A percentile compares a stretch with the other conserved stretches of the same genome.
phyloP scores from a whole-genome alignment of 164 flowering plant species.

The Liquidambar formosana region DNA sequence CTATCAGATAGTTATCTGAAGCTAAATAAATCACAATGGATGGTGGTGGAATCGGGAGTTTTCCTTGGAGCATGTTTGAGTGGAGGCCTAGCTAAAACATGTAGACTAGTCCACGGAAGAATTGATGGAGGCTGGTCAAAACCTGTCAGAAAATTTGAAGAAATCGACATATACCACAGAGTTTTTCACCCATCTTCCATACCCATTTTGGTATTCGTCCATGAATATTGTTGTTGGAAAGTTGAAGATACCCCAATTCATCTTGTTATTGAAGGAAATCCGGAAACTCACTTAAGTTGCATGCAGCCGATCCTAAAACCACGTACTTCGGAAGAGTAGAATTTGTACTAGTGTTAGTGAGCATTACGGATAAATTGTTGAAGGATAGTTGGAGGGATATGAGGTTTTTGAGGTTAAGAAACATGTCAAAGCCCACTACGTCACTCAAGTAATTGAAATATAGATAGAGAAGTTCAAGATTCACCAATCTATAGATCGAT shows the following conservation, averaged over 20 bases:
- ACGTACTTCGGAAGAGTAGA: not conserved
- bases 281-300: constrained; percentile 26
- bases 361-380: no score
- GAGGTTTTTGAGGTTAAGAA: no score
- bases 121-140: not conserved
- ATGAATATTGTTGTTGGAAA: constrained; percentile 15
- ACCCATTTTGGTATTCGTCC: constrained; percentile 23
- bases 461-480: no score
- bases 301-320: constrained; percentile 3
- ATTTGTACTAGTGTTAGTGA: not conserved
- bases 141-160: constrained; percentile 13
- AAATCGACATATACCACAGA: constrained; percentile 2
- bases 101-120: not conserved
- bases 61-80: constrained; percentile 11
- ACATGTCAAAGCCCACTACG: no score
- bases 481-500: no score
- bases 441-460: no score
- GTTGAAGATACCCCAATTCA: not conserved
- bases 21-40: not conserved
- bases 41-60: constrained; percentile 9
- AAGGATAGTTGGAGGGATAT: no score
- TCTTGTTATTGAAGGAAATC: constrained; percentile 11
- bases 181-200: not conserved
- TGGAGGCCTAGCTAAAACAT: not conserved
- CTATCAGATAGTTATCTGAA: constrained; percentile 13